These are phyloP conservation scores for Cordyceps cateniannulata DNA, from an alignment of 2,329 filamentous ascomycete genomes.

Conservation along the genomic window DNA sequence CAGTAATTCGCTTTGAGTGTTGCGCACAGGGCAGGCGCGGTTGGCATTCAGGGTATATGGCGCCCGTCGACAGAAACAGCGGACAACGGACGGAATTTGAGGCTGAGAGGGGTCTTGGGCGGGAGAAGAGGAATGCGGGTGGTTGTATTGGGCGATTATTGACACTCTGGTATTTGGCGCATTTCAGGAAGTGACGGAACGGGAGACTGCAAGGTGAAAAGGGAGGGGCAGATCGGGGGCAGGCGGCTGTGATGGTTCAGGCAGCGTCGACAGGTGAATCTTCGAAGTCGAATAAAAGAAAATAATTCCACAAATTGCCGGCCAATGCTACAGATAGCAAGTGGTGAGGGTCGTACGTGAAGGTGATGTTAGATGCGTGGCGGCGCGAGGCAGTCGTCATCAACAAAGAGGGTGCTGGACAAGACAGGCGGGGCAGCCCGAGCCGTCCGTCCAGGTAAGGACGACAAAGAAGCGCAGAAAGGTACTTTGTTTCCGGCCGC, in stretches of 20 bases:
- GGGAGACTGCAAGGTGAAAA: neutral
- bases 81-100: neutral
- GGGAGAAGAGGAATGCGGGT: slow-evolving; percentile 12
- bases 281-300: neutral
- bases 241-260: neutral
- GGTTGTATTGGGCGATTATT: slow-evolving; percentile 9
- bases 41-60: neutral
- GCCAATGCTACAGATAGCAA: neutral
- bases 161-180: slow-evolving; percentile 14
- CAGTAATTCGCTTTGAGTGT: neutral
- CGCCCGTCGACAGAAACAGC: neutral
- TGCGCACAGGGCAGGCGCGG: neutral
- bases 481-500: neutral
- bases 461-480: neutral
- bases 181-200: slow-evolving; percentile 10
- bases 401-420: neutral
- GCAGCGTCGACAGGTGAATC: neutral
- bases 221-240: slow-evolving; percentile 2
- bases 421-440: neutral
- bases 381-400: slow-evolving; percentile 1
- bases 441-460: neutral
- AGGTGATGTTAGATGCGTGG: neutral
- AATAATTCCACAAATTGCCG: neutral
- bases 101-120: neutral
- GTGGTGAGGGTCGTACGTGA: neutral